Conservation (phyloP, 768 basidiomycete species). For the Sarcodon aspratus region DNA sequence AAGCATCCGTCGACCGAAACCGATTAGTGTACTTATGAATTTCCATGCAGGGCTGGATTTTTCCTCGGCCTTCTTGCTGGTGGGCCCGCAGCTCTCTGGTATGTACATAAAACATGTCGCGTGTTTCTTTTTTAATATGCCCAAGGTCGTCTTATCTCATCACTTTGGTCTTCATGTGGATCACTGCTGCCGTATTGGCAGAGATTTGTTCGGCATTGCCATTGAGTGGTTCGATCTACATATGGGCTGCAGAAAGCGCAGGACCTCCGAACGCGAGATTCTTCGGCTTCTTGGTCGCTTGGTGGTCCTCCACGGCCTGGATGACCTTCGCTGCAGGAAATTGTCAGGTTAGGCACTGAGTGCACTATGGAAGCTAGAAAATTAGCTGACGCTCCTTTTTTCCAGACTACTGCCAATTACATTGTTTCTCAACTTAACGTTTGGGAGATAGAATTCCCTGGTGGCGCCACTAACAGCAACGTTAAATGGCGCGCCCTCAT, state of each 20-base stretch:
- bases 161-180: constrained; percentile 78
- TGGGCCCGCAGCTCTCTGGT: constrained; percentile 84
- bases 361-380: background rate
- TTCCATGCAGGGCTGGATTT: constrained; percentile 45
- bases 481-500: constrained; percentile 81
- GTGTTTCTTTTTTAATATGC: background rate
- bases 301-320: constrained; percentile 95
- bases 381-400: background rate
- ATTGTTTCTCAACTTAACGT: constrained; percentile 76
- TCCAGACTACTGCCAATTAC: constrained; percentile 79
- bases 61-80: constrained; percentile 79
- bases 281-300: constrained; percentile 83
- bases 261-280: constrained; percentile 81
- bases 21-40: background rate
- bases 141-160: constrained; percentile 75
- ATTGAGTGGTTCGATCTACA: constrained; percentile 84
- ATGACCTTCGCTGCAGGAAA: constrained; percentile 88
- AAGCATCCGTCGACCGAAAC: constrained; percentile 6
- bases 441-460: constrained; percentile 76
- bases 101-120: constrained; percentile 1
- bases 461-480: constrained; percentile 58
- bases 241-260: constrained; percentile 91
- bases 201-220: constrained; percentile 87
- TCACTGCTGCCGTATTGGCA: constrained; percentile 78
- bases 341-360: constrained; percentile 51